phyloP scores from a whole-genome alignment of 768 basidiomycete species.

The Phaffia australis region DNA sequence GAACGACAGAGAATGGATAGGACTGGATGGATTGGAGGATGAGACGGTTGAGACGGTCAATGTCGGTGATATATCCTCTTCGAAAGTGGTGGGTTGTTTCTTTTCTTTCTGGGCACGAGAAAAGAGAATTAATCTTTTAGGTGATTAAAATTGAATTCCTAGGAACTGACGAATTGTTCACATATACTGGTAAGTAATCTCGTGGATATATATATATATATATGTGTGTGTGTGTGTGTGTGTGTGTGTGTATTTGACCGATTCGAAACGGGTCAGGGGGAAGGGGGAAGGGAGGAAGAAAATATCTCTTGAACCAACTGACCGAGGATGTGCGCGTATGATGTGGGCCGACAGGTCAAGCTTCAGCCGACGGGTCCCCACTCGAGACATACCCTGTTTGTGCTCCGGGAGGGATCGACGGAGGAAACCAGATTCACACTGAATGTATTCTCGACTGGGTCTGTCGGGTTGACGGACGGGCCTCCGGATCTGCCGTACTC shows the following conservation, averaged over 20 bases:
- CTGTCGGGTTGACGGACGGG: constrained; percentile 32
- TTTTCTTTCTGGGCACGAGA: no score
- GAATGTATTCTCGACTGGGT: constrained; percentile 46
- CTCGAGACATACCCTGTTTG: constrained; percentile 45
- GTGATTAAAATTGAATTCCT: no score
- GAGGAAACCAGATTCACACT: constrained; percentile 58
- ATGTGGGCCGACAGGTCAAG: constrained; percentile 19
- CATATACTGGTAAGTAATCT: constrained; percentile 46
- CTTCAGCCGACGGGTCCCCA: constrained; percentile 18
- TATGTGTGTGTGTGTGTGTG: no score
- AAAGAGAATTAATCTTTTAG: no score
- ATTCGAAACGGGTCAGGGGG: no score
- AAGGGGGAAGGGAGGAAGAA: no score
- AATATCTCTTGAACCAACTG: no score
- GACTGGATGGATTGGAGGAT: background rate
- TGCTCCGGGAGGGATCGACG: constrained; percentile 55
- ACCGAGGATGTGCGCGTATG: no score
- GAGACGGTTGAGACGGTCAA: constrained; percentile 7
- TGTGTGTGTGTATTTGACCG: no score
- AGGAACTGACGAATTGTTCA: constrained; percentile 42
- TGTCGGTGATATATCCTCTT: background rate
- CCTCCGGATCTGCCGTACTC: constrained; percentile 31
- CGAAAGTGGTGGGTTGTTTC: background rate
- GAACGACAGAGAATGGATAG: constrained; percentile 28
- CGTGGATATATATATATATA: no score